Conservation (phyloP, 257 asterid genomes). For the Solanum sitiens region DNA sequence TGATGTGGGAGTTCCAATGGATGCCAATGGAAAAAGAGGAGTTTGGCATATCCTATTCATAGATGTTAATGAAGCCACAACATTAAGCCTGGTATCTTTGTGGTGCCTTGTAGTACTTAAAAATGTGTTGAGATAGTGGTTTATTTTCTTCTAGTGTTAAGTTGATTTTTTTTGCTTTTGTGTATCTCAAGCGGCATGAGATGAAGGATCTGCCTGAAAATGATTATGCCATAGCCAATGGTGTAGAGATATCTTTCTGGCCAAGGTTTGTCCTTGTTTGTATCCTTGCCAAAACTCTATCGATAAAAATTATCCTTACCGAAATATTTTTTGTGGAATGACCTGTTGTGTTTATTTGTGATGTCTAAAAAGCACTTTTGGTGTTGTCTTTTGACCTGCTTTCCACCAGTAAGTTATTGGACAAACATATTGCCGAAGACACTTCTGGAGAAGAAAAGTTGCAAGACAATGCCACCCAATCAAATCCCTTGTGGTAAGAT, state of each 20-base stretch:
- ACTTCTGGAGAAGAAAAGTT: conserved; percentile 48
- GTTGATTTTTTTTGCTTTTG: neutral
- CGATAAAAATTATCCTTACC: neutral
- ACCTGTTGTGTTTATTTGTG: neutral
- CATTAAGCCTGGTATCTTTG: neutral
- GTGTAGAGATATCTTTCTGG: conserved; percentile 69
- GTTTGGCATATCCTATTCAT: neutral
- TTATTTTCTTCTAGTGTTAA: neutral
- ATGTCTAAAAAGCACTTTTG: neutral
- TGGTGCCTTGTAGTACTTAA: neutral
- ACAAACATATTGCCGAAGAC: conserved; percentile 52
- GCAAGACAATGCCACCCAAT: conserved; percentile 57
- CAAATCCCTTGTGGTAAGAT: conserved; percentile 76
- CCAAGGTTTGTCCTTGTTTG: conserved; percentile 40
- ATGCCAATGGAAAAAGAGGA: neutral
- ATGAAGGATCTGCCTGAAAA: conserved; percentile 80
- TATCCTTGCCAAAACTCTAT: neutral
- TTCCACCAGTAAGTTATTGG: conserved; percentile 53
- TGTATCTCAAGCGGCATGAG: conserved; percentile 66
- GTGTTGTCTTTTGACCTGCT: neutral
- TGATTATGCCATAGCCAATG: conserved; percentile 81
- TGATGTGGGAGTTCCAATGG: neutral
- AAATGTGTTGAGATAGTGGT: neutral
- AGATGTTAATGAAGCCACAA: neutral
- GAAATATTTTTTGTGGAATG: neutral